Evolutionary conservation across 2,329 filamentous ascomycete genomes (phyloP), one percentile per base, ranked within the genome.

Genomic region (Aspergillus carbonarius): DNA sequence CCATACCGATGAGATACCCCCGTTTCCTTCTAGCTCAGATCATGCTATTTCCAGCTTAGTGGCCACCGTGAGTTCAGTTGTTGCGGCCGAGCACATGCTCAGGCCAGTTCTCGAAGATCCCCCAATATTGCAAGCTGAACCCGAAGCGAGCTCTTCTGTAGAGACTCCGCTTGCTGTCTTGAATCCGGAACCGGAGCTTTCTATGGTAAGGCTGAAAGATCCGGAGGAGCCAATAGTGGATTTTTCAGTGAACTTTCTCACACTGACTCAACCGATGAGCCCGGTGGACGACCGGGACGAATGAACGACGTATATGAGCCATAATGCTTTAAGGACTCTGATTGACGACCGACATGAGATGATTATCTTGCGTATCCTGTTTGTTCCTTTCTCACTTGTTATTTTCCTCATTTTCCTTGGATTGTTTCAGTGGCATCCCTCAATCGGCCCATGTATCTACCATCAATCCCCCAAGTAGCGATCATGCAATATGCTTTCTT

Each of bases 271-370:
- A 18, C 44, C 23, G 30, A 27, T 40, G 39, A 27, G 18, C 9
- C 25, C 40, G 8, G 18, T 27, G 48, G 39, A 52, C 6, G 17
- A 37, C 30, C n/a, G 5, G 13, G 35, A 40, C 47, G 9, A 57
- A 46, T 27, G 35, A 52, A 57, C 25, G 48, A 57, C 13, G 13
- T 57, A 51, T 34, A 57, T 52, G 55, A 57, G 37, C 13, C 23
- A 32, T 57, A 32, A 57, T 30, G 27, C 27, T 23, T 15, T 18
- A 18, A 57, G 39, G 25, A 32, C 27, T 47, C 9, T 25, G 48
- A 57, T 46, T 42, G 13, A 57, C 20, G 55, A 57, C 55, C 18
- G 55, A 51, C 6, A 57, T 35, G 55, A 50, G 44, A 53, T 32
- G 9, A 39, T 37, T 39, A 34, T 17, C 40, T n/a, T 56, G 32